Evolutionary conservation across 2,329 filamentous ascomycete species (phyloP).

Genomic region (Alternaria sp.): DNA sequence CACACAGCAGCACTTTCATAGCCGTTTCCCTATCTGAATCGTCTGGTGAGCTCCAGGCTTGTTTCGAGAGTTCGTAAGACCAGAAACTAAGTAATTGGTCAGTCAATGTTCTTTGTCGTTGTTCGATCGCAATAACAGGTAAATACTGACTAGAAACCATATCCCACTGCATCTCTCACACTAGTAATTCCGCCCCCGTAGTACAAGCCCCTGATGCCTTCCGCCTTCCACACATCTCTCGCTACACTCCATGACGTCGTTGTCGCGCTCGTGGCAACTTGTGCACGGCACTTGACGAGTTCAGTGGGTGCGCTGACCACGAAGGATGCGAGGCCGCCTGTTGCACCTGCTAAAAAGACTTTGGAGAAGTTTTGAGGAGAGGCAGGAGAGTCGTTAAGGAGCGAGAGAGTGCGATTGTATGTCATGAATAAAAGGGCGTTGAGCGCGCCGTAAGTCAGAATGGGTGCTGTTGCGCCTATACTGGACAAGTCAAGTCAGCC

Average conservation of each 20-base stretch:
- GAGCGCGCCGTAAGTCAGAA: slow-evolving; percentile 87
- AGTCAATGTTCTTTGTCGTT: not conserved
- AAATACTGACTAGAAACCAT: slow-evolving; percentile 82
- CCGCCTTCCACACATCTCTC: slow-evolving; percentile 65
- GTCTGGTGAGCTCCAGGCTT: slow-evolving; percentile 58
- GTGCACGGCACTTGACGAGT: slow-evolving; percentile 87
- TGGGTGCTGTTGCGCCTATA: slow-evolving; percentile 79
- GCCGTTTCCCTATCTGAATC: slow-evolving; percentile 61
- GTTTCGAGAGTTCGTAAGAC: slow-evolving; percentile 82
- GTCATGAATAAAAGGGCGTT: slow-evolving; percentile 90
- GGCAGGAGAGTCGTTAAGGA: slow-evolving; percentile 56
- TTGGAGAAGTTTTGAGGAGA: slow-evolving; percentile 63
- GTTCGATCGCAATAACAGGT: not conserved
- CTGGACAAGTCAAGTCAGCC: slow-evolving; percentile 24
- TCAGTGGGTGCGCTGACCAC: slow-evolving; percentile 88
- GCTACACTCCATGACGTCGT: slow-evolving; percentile 68
- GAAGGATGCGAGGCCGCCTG: slow-evolving; percentile 85
- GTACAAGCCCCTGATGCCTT: slow-evolving; percentile 76
- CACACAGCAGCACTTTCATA: slow-evolving; percentile 77
- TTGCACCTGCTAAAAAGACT: slow-evolving; percentile 80
- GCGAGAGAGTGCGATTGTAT: slow-evolving; percentile 82
- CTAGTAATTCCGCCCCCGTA: slow-evolving; percentile 83
- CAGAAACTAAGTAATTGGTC: slow-evolving; percentile 71
- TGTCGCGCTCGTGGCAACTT: slow-evolving; percentile 62
- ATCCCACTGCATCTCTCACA: slow-evolving; percentile 86